Conservation (phyloP, 176 grass and related monocot species). For the Aegilops speltoides region DNA sequence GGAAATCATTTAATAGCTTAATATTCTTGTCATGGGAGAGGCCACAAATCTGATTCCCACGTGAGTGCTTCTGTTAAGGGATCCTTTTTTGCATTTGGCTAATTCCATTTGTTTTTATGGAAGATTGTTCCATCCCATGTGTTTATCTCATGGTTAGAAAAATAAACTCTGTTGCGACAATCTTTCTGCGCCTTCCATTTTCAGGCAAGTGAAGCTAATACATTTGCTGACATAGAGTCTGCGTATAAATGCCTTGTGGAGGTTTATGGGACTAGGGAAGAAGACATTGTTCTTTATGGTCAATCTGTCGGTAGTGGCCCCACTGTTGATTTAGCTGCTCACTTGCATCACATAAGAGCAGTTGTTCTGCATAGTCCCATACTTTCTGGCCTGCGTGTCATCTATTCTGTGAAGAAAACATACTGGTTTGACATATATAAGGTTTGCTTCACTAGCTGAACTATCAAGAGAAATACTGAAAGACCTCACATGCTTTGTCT, state of each 20-base stretch:
- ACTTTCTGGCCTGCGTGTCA: constrained; percentile 85
- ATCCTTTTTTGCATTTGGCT: background rate
- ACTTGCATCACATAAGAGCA: constrained; percentile 52
- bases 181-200: background rate
- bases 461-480: background rate
- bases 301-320: constrained; percentile 94
- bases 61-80: constrained; percentile 7
- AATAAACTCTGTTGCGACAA: constrained; percentile 1
- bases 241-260: constrained; percentile 83
- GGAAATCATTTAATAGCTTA: background rate
- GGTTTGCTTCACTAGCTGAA: constrained; percentile 42
- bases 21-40: background rate
- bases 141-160: background rate
- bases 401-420: constrained; percentile 87
- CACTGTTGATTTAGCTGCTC: constrained; percentile 73
- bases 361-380: constrained; percentile 87
- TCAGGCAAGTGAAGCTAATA: constrained; percentile 88
- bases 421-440: constrained; percentile 99
- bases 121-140: background rate
- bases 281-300: constrained; percentile 87
- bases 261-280: constrained; percentile 60
- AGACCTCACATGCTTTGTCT: background rate
- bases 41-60: background rate
- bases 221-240: constrained; percentile 86
- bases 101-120: constrained; percentile 4